Evolutionary conservation across 139 green algal species (phyloP).

Genomic region (Medakamo hakoo): DNA sequence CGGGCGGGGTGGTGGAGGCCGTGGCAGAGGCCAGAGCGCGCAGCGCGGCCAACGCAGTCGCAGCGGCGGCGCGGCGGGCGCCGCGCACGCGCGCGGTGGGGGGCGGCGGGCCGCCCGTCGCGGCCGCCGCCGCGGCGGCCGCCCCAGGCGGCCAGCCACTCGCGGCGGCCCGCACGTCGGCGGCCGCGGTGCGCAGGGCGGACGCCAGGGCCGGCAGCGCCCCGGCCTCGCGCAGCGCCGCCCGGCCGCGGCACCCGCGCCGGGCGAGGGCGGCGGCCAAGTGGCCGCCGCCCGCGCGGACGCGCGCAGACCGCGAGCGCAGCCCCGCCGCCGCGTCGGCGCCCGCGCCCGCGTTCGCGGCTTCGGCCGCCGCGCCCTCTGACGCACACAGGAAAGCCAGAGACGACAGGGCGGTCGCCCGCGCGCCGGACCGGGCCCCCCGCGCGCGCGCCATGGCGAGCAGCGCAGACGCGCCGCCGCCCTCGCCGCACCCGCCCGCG

Average conservation of each 20-base stretch:
- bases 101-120: no score
- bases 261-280: background rate
- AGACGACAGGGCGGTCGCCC: background rate
- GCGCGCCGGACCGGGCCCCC: no score
- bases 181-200: background rate
- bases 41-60: background rate
- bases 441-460: background rate
- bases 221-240: background rate
- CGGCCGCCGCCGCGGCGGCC: no score
- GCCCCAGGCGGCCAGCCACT: no score
- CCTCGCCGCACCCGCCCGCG: background rate
- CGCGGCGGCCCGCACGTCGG: no score
- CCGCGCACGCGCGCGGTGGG: no score
- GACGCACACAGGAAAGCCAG: background rate
- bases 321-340: background rate
- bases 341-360: background rate
- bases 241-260: no score
- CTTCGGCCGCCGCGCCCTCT: background rate
- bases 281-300: background rate
- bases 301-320: no score
- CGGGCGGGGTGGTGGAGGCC: no score
- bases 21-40: background rate
- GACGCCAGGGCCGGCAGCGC: background rate
- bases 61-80: no score
- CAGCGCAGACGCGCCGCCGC: background rate